Evolutionary conservation across 2,329 filamentous ascomycete genomes (phyloP).

Genomic region (Tolypocladium paradoxum): DNA sequence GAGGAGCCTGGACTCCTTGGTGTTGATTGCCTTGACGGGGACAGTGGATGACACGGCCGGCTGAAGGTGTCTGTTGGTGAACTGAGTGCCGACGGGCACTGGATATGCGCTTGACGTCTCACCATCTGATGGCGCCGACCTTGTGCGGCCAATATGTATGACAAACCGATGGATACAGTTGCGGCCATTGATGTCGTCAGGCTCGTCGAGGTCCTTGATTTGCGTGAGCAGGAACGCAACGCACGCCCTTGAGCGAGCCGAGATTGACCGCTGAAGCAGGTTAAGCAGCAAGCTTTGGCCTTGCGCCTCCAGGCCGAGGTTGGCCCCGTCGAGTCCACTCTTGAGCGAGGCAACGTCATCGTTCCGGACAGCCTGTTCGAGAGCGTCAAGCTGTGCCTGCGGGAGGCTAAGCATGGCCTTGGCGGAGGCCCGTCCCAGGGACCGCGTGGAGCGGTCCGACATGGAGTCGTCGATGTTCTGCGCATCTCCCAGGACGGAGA

Average conservation of each 20-base stretch:
- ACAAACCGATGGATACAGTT: conserved; percentile 91
- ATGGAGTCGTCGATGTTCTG: conserved; percentile 65
- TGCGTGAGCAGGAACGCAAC: conserved; percentile 61
- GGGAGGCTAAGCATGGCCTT: conserved; percentile 66
- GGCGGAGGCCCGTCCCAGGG: conserved; percentile 65
- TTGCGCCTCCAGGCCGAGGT: conserved; percentile 24
- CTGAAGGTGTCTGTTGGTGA: conserved; percentile 65
- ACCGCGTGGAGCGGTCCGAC: conserved; percentile 64
- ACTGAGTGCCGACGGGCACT: conserved; percentile 37
- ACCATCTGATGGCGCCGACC: conserved; percentile 37
- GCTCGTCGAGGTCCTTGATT: conserved; percentile 66
- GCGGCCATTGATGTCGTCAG: conserved; percentile 85
- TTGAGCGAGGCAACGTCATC: conserved; percentile 52
- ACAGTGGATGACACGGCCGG: conserved; percentile 61
- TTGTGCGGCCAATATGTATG: conserved; percentile 80
- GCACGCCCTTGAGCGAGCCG: conserved; percentile 55
- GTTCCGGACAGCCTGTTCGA: conserved; percentile 61
- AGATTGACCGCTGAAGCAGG: conserved; percentile 67
- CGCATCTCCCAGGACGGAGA: conserved; percentile 69
- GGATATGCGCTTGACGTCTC: conserved; percentile 40
- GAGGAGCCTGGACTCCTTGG: conserved; percentile 57
- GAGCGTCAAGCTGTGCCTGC: conserved; percentile 52
- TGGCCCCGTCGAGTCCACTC: conserved; percentile 46
- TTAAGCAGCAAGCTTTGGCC: conserved; percentile 65
- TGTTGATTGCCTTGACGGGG: conserved; percentile 47